Base-by-base conservation (phyloP, 2,329 filamentous ascomycete genomes). In the Neonectria magnoliae region DNA sequence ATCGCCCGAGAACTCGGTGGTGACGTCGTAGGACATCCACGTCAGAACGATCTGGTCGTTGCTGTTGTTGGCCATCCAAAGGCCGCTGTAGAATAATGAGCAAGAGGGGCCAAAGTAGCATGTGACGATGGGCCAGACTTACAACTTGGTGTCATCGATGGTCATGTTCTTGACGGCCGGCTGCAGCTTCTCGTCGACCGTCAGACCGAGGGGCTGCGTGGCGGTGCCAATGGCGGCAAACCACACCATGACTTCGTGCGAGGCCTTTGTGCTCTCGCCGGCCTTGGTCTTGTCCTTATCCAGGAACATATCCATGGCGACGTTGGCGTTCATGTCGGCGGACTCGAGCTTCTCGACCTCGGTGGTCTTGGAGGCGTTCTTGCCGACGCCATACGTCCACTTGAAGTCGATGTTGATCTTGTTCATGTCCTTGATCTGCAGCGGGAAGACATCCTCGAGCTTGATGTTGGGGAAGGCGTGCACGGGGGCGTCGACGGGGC, bases 271-370 rank as follows among this genome's bases (percentile, higher is more conserved):
- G 45, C 79, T 83, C 73, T 82, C 74, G 47, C 73, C 63, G 0
- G 86, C 77, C 1, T 73, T 80, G 1, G 66, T 70, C 58, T 80
- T 72, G 71, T 85, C 79, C 27, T 69, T 72, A 67, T 87, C 85
- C 58, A 88, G 75, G 75, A 88, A 88, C 81, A 88, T 85, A 77
- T 88, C 86, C 65, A 88, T 78, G 38, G 85, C 85, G 36, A 88
- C 85, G 78, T 88, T 88, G 74, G 84, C 77, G 68, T 86, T 85
- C 63, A 86, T 75, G 0, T 72, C 65, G n/a, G 76, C 74, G 0
- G 74, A 64, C 3, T 65, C 71, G 13, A 87, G 74, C 0, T 73
- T 71, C 1, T 73, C 38, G 3, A 75, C 63, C 61, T 81, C 76
- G 2, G 81, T 81, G 11, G 74, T 74, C 1, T 76, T 70, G 5